Conservation (phyloP, 495 filamentous ascomycete genomes). For the Xylaria flabelliformis region DNA sequence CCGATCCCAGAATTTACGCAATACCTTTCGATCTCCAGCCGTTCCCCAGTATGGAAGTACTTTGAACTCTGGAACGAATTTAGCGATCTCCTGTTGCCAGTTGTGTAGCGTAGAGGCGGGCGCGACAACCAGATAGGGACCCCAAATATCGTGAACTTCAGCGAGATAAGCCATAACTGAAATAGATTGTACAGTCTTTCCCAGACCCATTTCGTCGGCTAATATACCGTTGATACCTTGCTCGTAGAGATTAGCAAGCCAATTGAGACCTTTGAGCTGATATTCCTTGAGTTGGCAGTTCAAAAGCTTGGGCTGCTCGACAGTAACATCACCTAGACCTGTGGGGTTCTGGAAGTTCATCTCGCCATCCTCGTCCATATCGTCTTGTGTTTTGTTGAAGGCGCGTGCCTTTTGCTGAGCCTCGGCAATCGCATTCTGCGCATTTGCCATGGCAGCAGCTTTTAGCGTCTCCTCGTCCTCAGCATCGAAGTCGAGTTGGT, state of each 20-base stretch:
- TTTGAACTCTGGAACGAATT: constrained; percentile 92
- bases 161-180: constrained; percentile 99
- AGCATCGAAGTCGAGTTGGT: constrained; percentile 93
- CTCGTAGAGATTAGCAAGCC: constrained; percentile 98
- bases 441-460: constrained; percentile 90
- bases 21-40: constrained; percentile 90
- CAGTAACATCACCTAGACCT: constrained; percentile 89
- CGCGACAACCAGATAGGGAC: constrained; percentile 95
- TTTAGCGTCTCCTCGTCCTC: constrained; percentile 86
- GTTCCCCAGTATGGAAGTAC: constrained; percentile 97
- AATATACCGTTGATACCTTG: constrained; percentile 99
- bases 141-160: constrained; percentile 97
- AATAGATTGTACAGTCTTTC: constrained; percentile 98
- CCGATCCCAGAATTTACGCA: constrained; percentile 98
- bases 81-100: constrained; percentile 97
- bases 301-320: constrained; percentile 93
- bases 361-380: constrained; percentile 83
- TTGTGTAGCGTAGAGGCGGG: constrained; percentile 97
- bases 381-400: constrained; percentile 76
- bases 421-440: constrained; percentile 93
- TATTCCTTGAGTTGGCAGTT: constrained; percentile 96
- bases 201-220: constrained; percentile 99
- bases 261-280: constrained; percentile 97
- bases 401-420: constrained; percentile 91
- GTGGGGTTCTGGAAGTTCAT: constrained; percentile 99